Base-by-base conservation (phyloP, 805 yeast species). In the Metschnikowia lunata region DNA sequence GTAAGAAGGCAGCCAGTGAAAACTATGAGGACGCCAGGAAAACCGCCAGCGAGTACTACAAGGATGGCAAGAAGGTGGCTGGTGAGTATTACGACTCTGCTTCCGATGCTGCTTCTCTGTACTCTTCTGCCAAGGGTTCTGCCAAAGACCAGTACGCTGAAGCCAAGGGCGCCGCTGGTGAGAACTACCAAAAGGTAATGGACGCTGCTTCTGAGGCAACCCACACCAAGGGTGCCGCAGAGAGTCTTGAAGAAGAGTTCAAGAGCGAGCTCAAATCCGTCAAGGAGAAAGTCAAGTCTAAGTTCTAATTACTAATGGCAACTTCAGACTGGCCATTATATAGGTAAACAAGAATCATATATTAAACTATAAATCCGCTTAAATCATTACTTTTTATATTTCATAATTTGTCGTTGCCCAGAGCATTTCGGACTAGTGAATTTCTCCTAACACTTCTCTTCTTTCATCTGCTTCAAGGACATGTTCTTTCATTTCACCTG, bases 261-360 rank as follows among this genome's bases (percentile, higher is more conserved):
- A 43, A 37, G 29, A 43, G 35, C 26, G 42, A 43, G 33, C 46
- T 43, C 36, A 15, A 34, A 26, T 29, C 39, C 28, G 46, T 45
- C 26, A 47, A 46, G 45, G 47, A 48, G 39, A 44, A 46, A 37
- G 48, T 49, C 26, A 45, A 47, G 54, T 40, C 52, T 34, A 53
- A 51, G 43, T 18, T 53, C 36, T 42, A 51, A 34, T 46, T 42
- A 18, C 23, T 5, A 18, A 18, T 18, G 23, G 23, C 3, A 18
- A 18, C 23, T 18, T 29, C 31, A 29, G 31, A 11, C n/a, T 29
- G 11, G 6, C n/a, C 31, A 29, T 11, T 12, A 29, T 10, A 29
- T 29, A 12, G n/a, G 31, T 29, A 29, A 10, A 10, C 31, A 29
- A 11, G 11, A 29, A 29, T 29, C 3, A 29, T 29, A 29, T 29